A percentile compares a stretch with the other conserved stretches of the same genome.
These are phyloP conservation scores for Rhypophila decipiens DNA, from an alignment of 495 filamentous ascomycete genomes.

Conservation along the genomic window DNA sequence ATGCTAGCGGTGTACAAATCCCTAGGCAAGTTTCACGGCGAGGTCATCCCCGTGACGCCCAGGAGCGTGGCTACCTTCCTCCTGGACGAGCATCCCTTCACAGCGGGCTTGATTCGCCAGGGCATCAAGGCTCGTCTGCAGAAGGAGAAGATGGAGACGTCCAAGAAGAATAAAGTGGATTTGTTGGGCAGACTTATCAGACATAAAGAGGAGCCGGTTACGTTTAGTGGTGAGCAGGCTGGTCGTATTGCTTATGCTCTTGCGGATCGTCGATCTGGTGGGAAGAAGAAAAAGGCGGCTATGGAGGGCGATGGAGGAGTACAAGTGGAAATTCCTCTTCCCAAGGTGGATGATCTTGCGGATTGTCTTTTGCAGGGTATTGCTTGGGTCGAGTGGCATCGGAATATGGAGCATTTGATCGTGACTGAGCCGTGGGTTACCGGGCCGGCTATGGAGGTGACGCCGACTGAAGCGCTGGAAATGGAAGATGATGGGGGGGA, in stretches of 20 bases:
- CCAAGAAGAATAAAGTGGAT: neutral
- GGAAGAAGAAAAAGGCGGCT: neutral
- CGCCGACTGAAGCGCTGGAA: no score
- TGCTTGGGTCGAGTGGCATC: slow-evolving; percentile 80
- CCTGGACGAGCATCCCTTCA: slow-evolving; percentile 1
- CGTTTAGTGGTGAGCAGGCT: no score
- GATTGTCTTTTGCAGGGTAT: slow-evolving; percentile 84
- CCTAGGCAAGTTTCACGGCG: slow-evolving; percentile 34
- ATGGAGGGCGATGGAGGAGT: no score
- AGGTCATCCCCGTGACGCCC: slow-evolving; percentile 30
- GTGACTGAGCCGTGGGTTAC: slow-evolving; percentile 1
- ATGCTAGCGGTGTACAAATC: slow-evolving; percentile 53
- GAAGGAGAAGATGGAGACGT: neutral
- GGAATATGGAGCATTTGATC: slow-evolving; percentile 50
- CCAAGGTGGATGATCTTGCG: slow-evolving; percentile 84
- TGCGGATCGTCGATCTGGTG: no score
- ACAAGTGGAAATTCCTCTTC: no score
- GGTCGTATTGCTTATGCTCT: no score
- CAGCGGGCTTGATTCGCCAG: neutral
- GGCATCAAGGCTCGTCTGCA: no score
- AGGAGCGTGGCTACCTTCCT: slow-evolving; percentile 36
- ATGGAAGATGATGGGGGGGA: neutral
- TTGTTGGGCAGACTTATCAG: no score
- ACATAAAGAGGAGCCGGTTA: no score
- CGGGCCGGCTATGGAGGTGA: no score